Evolutionary conservation across 768 basidiomycete species (phyloP).

Genomic region (Podaxis sp.): DNA sequence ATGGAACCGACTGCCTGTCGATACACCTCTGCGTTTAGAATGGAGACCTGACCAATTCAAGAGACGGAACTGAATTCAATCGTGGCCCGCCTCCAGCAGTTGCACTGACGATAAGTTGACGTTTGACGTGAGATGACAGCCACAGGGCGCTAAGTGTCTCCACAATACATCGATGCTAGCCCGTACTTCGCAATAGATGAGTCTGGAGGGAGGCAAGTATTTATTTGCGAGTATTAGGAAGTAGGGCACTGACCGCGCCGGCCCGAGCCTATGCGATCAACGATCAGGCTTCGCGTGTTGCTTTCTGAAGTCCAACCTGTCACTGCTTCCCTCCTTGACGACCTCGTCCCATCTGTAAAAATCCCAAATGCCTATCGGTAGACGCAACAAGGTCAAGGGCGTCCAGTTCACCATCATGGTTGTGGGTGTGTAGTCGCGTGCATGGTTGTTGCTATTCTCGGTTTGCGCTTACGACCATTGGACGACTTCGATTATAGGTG

Average conservation of each 20-base stretch:
- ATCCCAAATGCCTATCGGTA: conserved; percentile 42
- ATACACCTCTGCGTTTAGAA: background rate
- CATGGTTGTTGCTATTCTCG: background rate
- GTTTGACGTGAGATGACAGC: background rate
- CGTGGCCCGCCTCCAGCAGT: background rate
- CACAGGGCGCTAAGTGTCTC: background rate
- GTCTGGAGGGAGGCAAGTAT: background rate
- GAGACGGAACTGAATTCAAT: background rate
- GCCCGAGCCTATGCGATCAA: background rate
- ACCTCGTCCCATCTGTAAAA: background rate
- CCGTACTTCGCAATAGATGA: background rate
- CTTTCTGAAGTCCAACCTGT: background rate
- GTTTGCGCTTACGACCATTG: conserved; percentile 12
- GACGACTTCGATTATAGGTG: conserved; percentile 45
- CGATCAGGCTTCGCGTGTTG: background rate
- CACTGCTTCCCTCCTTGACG: background rate
- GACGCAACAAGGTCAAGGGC: conserved; percentile 84
- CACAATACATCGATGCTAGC: background rate
- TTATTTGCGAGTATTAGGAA: conserved; percentile 1
- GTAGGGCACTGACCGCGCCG: background rate
- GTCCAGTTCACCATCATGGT: conserved; percentile 90
- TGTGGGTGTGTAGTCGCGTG: conserved; percentile 58
- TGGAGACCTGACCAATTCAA: background rate
- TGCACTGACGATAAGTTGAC: background rate
- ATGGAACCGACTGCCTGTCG: background rate